Conservation (phyloP, 1,284 basidiomycete species). For the Mycena sp. region DNA sequence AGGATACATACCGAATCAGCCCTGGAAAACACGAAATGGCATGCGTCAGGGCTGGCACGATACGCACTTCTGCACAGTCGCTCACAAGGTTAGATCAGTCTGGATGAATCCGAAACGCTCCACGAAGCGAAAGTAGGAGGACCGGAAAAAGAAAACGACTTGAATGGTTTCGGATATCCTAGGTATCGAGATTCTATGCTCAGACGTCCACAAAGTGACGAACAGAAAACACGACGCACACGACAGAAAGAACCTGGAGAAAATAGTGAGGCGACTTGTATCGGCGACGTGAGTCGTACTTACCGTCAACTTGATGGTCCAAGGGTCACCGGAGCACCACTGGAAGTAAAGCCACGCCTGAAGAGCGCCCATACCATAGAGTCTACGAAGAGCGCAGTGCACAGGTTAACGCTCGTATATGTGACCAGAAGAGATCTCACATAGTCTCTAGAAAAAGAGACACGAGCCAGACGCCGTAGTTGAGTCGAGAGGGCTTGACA, state of each 20-base stretch:
- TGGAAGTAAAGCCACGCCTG: neutral
- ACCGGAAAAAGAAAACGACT: conserved; percentile 1
- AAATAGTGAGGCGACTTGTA: too few relatives aligned
- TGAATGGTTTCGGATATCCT: neutral
- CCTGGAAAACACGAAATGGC: too few relatives aligned
- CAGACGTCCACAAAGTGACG: too few relatives aligned
- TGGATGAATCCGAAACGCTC: neutral
- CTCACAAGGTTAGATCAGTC: neutral
- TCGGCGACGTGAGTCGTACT: neutral
- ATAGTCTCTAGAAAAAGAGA: neutral
- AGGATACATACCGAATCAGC: too few relatives aligned
- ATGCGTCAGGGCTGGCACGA: neutral
- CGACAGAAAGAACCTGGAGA: too few relatives aligned
- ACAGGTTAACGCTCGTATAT: too few relatives aligned
- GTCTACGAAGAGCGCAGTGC: too few relatives aligned
- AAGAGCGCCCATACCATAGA: neutral
- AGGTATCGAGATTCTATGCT: too few relatives aligned
- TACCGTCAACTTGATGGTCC: neutral
- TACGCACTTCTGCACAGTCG: neutral
- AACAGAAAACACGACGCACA: too few relatives aligned
- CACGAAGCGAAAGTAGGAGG: conserved; percentile 8
- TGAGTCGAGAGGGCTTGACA: neutral
- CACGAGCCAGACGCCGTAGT: neutral
- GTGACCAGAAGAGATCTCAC: too few relatives aligned
- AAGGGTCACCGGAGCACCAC: neutral